Base-by-base conservation (phyloP, 2,329 filamentous ascomycete species). In the Talaromyces albobiverticillius region DNA sequence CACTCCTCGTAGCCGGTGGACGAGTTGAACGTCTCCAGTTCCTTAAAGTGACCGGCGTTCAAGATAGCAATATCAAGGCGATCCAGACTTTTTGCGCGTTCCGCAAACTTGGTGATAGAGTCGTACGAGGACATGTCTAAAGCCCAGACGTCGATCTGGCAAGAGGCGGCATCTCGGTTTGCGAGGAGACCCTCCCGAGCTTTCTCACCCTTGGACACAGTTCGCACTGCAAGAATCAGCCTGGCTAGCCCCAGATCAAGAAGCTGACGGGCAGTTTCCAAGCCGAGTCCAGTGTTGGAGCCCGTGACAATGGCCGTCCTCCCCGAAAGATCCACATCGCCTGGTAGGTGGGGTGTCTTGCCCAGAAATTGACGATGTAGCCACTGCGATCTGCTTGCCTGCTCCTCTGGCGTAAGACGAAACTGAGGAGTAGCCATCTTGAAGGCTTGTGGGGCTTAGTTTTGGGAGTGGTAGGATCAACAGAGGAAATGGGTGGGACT, bases 271-370 rank as follows among this genome's bases (percentile, higher is more conserved):
- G 77, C 76, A 3, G 78, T 75, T 59, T 78, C 75, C 18, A 77
- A 70, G 1, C 79, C 79, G 13, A 82, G 64, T 4, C 79, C 79
- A 2, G 73, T 70, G 41, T 77, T 81, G 4, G 75, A 75, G n/a
- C 79, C 79, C 8, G 79, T 80, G n/a, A 81, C 61, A 8, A 81
- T 65, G 2, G 79, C 72, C 0, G 72, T 76, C 57, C 75, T 75
- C 7, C 74, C 72, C 11, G 18, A 26, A 18, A 50, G 34, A 18
- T 29, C 7, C 3, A 14, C 25, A 9, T 5, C 16, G 3, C 26
- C 16, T 6, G 32, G 32, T 16, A 8, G 36, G 36, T 7, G n/a
- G n/a, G n/a, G n/a, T n/a, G n/a, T n/a, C n/a, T n/a, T n/a, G n/a
- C n/a, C n/a, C n/a, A n/a, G n/a, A n/a, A n/a, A n/a, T n/a, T n/a